Percentiles rank a stretch among this genome's conserved stretches.
These are phyloP conservation scores for Tilletia caries DNA, from an alignment of 1,284 basidiomycete genomes.

Conservation along the genomic window DNA sequence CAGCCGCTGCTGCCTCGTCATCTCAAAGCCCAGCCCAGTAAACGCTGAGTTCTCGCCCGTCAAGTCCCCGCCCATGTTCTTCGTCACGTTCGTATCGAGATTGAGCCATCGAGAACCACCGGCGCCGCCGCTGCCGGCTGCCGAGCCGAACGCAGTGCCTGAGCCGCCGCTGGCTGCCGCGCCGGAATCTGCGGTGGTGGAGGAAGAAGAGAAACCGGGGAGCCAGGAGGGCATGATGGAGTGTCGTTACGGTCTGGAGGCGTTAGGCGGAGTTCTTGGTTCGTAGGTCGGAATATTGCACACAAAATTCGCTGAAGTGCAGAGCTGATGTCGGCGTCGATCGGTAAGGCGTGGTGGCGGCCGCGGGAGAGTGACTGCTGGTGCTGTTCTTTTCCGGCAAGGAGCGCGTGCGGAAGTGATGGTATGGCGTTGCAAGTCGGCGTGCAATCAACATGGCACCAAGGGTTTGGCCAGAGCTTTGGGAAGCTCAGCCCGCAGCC, in stretches of 20 bases:
- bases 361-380: too few relatives aligned
- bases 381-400: too few relatives aligned
- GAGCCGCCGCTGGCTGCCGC: not conserved
- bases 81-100: constrained; percentile 41
- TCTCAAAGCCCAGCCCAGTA: constrained; percentile 39
- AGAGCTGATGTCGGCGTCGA: too few relatives aligned
- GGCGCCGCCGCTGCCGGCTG: constrained; percentile 1
- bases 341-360: not conserved
- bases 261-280: not conserved
- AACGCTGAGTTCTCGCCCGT: constrained; percentile 46
- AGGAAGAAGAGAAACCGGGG: not conserved
- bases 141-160: not conserved
- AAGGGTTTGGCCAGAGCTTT: too few relatives aligned
- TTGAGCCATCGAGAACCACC: constrained; percentile 34
- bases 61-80: constrained; percentile 35
- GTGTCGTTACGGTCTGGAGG: not conserved
- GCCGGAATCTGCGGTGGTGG: not conserved
- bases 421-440: too few relatives aligned
- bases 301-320: not conserved
- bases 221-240: constrained; percentile 12
- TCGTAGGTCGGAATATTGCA: not conserved
- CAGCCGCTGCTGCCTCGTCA: constrained; percentile 42
- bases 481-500: too few relatives aligned
- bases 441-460: too few relatives aligned
- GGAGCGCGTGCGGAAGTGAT: too few relatives aligned